Conservation (phyloP, 2,329 filamentous ascomycete genomes). For the Fusarium palustre region DNA sequence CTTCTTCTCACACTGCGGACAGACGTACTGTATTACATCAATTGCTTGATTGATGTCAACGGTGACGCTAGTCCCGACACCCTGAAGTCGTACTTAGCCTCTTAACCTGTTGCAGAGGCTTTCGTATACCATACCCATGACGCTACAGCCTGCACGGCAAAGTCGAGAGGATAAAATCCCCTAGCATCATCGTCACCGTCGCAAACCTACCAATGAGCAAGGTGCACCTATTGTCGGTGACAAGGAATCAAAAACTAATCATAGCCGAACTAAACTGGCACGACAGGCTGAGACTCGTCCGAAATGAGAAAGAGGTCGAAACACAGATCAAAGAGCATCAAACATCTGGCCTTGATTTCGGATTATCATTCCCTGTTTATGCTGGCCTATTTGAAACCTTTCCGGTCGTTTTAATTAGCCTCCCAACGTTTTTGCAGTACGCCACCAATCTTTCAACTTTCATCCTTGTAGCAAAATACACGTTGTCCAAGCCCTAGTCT, state of each 20-base stretch:
- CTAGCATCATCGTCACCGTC: conserved; percentile 2
- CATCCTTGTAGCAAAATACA: conserved; percentile 31
- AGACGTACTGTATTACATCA: neutral
- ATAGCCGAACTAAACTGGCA: neutral
- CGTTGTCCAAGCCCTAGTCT: conserved; percentile 35
- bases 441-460: conserved; percentile 24
- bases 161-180: conserved; percentile 15
- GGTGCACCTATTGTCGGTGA: neutral
- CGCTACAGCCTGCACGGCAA: conserved; percentile 12
- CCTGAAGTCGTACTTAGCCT: neutral
- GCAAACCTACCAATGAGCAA: conserved; percentile 10
- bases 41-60: neutral
- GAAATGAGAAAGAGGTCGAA: conserved; percentile 7
- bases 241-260: conserved; percentile 7
- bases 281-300: neutral
- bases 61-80: conserved; percentile 7
- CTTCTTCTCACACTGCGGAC: neutral
- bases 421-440: conserved; percentile 6
- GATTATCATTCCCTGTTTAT: conserved; percentile 26
- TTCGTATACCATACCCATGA: conserved; percentile 5
- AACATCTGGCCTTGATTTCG: conserved; percentile 28
- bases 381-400: conserved; percentile 31
- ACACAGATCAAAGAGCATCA: conserved; percentile 13
- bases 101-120: conserved; percentile 4
- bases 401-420: conserved; percentile 7